These are phyloP conservation scores for Blumeriella jaapii DNA, from an alignment of 2,329 filamentous ascomycete species.

Conservation along the genomic window DNA sequence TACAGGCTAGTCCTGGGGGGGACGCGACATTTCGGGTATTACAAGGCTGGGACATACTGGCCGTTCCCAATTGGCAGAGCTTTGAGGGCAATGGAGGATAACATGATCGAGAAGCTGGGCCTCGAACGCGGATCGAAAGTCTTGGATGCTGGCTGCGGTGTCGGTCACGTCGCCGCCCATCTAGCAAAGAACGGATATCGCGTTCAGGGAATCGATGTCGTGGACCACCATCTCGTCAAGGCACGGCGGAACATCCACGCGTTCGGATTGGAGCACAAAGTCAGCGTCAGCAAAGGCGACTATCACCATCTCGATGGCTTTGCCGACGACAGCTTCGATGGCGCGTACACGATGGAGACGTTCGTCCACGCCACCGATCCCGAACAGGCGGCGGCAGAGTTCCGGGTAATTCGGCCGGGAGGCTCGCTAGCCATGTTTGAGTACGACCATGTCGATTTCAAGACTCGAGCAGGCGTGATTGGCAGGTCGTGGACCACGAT, in stretches of 20 bases:
- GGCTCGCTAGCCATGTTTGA: slow-evolving; percentile 35
- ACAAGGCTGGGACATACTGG: slow-evolving; percentile 33
- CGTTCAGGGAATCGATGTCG: slow-evolving; percentile 37
- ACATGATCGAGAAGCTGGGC: slow-evolving; percentile 30
- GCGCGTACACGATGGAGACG: slow-evolving; percentile 45
- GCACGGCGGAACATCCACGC: slow-evolving; percentile 31
- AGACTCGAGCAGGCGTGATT: slow-evolving; percentile 22
- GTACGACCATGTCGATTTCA: slow-evolving; percentile 31
- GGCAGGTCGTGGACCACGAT: slow-evolving; percentile 28
- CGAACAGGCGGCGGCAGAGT: slow-evolving; percentile 32
- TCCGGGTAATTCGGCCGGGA: slow-evolving; percentile 37
- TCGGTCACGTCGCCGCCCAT: slow-evolving; percentile 37
- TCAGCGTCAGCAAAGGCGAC: slow-evolving; percentile 34
- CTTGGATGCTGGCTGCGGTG: slow-evolving; percentile 41
- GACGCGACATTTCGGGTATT: slow-evolving; percentile 40
- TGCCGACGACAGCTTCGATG: slow-evolving; percentile 32
- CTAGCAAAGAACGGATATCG: slow-evolving; percentile 32
- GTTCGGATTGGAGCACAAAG: slow-evolving; percentile 26
- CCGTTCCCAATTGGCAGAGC: slow-evolving; percentile 36
- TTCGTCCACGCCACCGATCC: slow-evolving; percentile 41
- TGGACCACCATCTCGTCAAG: slow-evolving; percentile 35
- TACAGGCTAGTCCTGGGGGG: slow-evolving; percentile 35
- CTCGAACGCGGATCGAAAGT: slow-evolving; percentile 31
- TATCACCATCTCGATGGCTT: slow-evolving; percentile 39
- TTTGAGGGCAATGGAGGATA: slow-evolving; percentile 38